Evolutionary conservation across 164 flowering plant species (phyloP).

Genomic region (Chimonanthus salicifolius): DNA sequence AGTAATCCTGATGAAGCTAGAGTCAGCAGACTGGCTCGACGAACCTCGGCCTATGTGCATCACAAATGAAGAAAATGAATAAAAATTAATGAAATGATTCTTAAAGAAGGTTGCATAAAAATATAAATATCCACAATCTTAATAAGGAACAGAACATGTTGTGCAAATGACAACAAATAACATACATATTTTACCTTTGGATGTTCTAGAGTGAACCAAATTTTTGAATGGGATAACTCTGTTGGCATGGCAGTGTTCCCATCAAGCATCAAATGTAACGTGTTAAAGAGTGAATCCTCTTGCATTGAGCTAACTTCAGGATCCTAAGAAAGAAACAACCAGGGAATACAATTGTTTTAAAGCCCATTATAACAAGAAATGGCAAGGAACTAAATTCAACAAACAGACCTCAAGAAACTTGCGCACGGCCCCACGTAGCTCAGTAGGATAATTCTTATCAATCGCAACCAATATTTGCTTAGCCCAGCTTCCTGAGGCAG

Average conservation of each 20-base stretch:
- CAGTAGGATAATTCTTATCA: slow-evolving; percentile 55
- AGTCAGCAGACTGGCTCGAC: slow-evolving; percentile 48
- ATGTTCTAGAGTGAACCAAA: slow-evolving; percentile 78
- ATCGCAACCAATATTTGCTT: slow-evolving; percentile 51
- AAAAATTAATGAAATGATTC: not conserved
- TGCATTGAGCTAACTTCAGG: slow-evolving; percentile 36
- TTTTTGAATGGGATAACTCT: slow-evolving; percentile 48
- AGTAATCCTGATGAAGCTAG: slow-evolving; percentile 40
- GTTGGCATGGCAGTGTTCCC: slow-evolving; percentile 34
- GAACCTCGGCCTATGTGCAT: slow-evolving; percentile 61
- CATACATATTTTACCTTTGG: slow-evolving; percentile 54
- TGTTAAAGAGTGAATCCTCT: slow-evolving; percentile 36
- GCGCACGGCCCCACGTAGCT: slow-evolving; percentile 48
- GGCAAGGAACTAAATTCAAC: slow-evolving; percentile 1
- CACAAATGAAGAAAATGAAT: not conserved
- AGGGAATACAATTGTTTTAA: not conserved
- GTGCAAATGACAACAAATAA: not conserved
- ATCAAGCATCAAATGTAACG: slow-evolving; percentile 49
- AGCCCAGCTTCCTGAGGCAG: slow-evolving; percentile 47
- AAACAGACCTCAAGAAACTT: slow-evolving; percentile 52
- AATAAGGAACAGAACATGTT: not conserved
- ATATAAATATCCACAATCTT: not conserved
- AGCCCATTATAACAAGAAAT: not conserved
- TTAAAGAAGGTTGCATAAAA: not conserved
- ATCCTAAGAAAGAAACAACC: slow-evolving; percentile 31